Evolutionary conservation across 2,329 filamentous ascomycete species (phyloP).

Genomic region (Alternaria triticimaculans): DNA sequence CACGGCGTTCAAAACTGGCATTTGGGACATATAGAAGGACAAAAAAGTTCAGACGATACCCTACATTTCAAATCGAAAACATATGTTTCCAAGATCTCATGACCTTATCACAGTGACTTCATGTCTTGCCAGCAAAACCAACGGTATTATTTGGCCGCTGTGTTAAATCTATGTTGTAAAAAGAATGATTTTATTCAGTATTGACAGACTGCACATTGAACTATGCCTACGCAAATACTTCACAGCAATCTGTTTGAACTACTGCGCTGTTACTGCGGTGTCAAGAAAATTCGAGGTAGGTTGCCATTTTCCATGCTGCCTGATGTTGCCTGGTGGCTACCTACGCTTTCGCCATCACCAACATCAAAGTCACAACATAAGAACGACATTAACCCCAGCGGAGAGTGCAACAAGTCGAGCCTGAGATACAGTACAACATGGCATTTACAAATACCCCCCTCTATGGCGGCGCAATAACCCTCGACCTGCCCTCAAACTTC

Average conservation of each 20-base stretch:
- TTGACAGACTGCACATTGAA: accelerated
- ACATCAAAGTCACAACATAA: constrained; percentile 30
- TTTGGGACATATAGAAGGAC: constrained; percentile 31
- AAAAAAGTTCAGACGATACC: constrained; percentile 44
- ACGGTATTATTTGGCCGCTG: not conserved
- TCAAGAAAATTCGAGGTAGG: constrained; percentile 15
- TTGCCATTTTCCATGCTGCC: constrained; percentile 35
- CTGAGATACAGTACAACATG: constrained; percentile 42
- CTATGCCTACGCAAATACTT: accelerated
- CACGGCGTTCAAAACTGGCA: constrained; percentile 38
- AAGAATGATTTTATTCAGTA: not conserved
- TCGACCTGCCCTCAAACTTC: constrained; percentile 71
- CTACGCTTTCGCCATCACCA: constrained; percentile 25
- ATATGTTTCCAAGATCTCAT: not conserved
- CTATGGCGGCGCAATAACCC: constrained; percentile 75
- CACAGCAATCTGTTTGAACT: not conserved
- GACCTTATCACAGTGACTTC: not conserved
- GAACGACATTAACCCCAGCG: constrained; percentile 7
- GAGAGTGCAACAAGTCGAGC: constrained; percentile 4
- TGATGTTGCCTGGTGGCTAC: constrained; percentile 45
- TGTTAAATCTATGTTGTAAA: accelerated
- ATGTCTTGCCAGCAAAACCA: not conserved
- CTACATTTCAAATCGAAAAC: constrained; percentile 16
- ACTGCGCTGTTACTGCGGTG: not conserved
- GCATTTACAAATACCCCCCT: constrained; percentile 66